These are phyloP conservation scores for Aspergillus sp. DNA, from an alignment of 2,329 filamentous ascomycete species.

Conservation along the genomic window DNA sequence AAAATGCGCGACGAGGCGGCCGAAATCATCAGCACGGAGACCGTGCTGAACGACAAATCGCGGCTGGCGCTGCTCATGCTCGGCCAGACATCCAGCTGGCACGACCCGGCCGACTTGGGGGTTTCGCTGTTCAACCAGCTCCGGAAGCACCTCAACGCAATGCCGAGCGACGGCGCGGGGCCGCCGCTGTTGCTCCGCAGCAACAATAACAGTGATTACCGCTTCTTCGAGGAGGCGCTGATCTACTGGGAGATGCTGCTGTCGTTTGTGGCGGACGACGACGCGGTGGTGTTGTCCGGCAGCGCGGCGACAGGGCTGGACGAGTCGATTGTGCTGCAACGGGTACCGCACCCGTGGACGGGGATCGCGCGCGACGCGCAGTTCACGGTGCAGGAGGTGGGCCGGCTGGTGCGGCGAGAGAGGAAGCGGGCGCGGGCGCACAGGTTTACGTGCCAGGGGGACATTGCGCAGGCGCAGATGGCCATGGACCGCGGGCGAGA, in stretches of 20 bases:
- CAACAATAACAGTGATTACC: slow-evolving; percentile 33
- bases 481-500: slow-evolving; percentile 28
- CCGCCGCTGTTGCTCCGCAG: not conserved
- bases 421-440: slow-evolving; percentile 25
- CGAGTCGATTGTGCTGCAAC: slow-evolving; percentile 23
- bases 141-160: slow-evolving; percentile 33
- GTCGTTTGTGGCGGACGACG: slow-evolving; percentile 42
- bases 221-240: slow-evolving; percentile 48
- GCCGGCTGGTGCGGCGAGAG: slow-evolving; percentile 32
- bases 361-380: slow-evolving; percentile 30
- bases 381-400: slow-evolving; percentile 36
- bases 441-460: slow-evolving; percentile 28
- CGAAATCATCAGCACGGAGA: slow-evolving; percentile 42
- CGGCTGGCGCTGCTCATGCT: slow-evolving; percentile 51
- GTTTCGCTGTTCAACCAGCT: slow-evolving; percentile 41
- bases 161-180: slow-evolving; percentile 23
- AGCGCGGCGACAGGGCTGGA: slow-evolving; percentile 9
- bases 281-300: slow-evolving; percentile 20
- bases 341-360: slow-evolving; percentile 32
- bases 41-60: slow-evolving; percentile 43
- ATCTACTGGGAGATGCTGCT: slow-evolving; percentile 53
- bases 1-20: slow-evolving; percentile 46
- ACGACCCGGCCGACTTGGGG: slow-evolving; percentile 47
- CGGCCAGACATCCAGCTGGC: slow-evolving; percentile 52
- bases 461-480: slow-evolving; percentile 22